These are phyloP conservation scores for Starmerella vitae DNA, from an alignment of 805 yeast genomes.

Conservation along the genomic window DNA sequence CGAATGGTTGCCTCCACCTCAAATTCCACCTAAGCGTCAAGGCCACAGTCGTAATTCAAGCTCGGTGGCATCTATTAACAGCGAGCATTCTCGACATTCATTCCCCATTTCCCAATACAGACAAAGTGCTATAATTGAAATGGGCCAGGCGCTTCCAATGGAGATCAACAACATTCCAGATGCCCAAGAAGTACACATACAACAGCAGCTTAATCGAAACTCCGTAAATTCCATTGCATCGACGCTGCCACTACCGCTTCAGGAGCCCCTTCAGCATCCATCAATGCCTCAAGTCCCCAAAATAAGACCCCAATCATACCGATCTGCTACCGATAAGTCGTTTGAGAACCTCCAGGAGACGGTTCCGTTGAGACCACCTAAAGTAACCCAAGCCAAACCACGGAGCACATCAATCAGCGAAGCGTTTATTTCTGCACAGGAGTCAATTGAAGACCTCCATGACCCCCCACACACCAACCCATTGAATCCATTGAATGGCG, in stretches of 20 bases:
- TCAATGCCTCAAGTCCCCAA: too few species aligned
- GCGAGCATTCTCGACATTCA: slow-evolving; percentile 4
- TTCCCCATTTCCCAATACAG: slow-evolving; percentile 11
- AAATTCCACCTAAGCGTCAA: background rate
- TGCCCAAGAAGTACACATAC: slow-evolving; percentile 18
- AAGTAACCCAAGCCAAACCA: too few species aligned
- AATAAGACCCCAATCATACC: too few species aligned
- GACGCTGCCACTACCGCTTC: background rate
- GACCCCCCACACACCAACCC: too few species aligned
- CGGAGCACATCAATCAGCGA: background rate
- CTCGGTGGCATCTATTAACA: background rate
- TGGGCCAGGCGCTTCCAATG: slow-evolving; percentile 18
- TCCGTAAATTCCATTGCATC: background rate
- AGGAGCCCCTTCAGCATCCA: background rate
- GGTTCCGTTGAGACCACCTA: too few species aligned
- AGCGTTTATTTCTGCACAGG: background rate
- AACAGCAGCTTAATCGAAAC: background rate
- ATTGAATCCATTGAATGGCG: too few species aligned
- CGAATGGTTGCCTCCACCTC: background rate
- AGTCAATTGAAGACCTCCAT: background rate
- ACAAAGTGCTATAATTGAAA: slow-evolving; percentile 14
- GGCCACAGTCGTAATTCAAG: background rate
- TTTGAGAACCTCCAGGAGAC: too few species aligned
- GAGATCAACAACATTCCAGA: slow-evolving; percentile 6
- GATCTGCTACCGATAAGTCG: too few species aligned